Percentiles rank a stretch among this genome's conserved stretches.
These are phyloP conservation scores for Ascochyta clinopodiicola DNA, from an alignment of 2,329 filamentous ascomycete species.

Conservation along the genomic window DNA sequence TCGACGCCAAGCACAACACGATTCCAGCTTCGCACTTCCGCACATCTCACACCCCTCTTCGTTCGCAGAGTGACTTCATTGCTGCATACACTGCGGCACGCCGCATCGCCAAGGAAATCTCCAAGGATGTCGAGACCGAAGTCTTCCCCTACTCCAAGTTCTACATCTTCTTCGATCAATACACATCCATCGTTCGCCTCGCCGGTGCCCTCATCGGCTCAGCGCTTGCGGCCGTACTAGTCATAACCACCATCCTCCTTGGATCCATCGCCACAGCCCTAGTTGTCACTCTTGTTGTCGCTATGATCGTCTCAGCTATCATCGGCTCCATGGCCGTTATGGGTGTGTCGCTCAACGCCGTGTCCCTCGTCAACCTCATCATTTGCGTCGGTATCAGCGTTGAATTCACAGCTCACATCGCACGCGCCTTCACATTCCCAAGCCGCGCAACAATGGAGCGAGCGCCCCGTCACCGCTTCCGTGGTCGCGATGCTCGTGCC, in stretches of 20 bases:
- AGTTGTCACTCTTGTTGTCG: constrained; percentile 83
- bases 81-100: constrained; percentile 86
- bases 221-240: constrained; percentile 83
- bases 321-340: constrained; percentile 93
- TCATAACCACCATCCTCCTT: constrained; percentile 79
- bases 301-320: constrained; percentile 94
- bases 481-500: constrained; percentile 81
- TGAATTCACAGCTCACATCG: constrained; percentile 97
- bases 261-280: constrained; percentile 83
- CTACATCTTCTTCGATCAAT: constrained; percentile 99
- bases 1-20: constrained; percentile 70
- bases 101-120: constrained; percentile 81
- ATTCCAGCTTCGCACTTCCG: constrained; percentile 90
- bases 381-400: constrained; percentile 97
- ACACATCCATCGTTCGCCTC: constrained; percentile 80
- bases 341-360: constrained; percentile 89
- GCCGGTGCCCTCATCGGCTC: constrained; percentile 81
- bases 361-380: constrained; percentile 93
- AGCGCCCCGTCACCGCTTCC: constrained; percentile 74
- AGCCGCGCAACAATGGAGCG: constrained; percentile 81
- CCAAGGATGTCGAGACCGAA: constrained; percentile 72
- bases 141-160: constrained; percentile 98
- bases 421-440: constrained; percentile 94
- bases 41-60: constrained; percentile 84
- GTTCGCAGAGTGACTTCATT: constrained; percentile 92